Percentiles rank a stretch among this genome's conserved stretches.
Evolutionary conservation across 805 yeast genomes (phyloP).

Genomic region (Kregervanrija delftensis): DNA sequence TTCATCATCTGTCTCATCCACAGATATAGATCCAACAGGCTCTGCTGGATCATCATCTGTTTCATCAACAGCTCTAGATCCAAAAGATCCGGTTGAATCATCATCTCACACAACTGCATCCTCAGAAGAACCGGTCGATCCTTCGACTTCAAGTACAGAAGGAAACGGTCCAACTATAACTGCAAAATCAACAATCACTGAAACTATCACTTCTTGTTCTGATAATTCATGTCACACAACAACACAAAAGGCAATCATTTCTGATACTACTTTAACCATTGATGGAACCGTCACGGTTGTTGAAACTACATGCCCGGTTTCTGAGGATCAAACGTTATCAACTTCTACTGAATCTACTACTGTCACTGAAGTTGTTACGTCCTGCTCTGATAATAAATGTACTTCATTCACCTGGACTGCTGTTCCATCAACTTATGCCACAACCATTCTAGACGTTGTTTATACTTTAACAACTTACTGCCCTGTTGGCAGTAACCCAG

Average conservation of each 20-base stretch:
- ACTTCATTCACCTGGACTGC: slow-evolving; percentile 2
- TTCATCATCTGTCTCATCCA: slow-evolving; percentile 3
- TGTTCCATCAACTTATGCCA: slow-evolving; percentile 14
- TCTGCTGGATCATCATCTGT: slow-evolving; percentile 4
- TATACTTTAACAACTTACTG: slow-evolving; percentile 18
- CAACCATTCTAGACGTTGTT: slow-evolving; percentile 15
- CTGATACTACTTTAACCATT: slow-evolving; percentile 9
- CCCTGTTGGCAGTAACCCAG: slow-evolving; percentile 13
- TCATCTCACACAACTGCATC: background rate
- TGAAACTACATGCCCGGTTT: background rate
- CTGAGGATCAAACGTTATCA: background rate
- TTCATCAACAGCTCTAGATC: slow-evolving; percentile 5
- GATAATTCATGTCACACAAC: slow-evolving; percentile 2
- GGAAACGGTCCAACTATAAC: slow-evolving; percentile 3
- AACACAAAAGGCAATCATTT: slow-evolving; percentile 11
- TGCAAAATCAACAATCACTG: slow-evolving; percentile 9
- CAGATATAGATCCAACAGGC: slow-evolving; percentile 5
- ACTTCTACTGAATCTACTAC: slow-evolving; percentile 2
- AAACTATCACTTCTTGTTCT: slow-evolving; percentile 13
- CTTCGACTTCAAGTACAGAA: background rate
- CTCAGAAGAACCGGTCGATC: background rate
- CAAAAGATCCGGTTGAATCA: background rate
- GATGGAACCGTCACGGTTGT: slow-evolving; percentile 1
- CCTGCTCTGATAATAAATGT: slow-evolving; percentile 18
- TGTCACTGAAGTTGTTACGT: slow-evolving; percentile 3